These are phyloP conservation scores for Corymbia maculata DNA, from an alignment of 345 rosid species.

Conservation along the genomic window DNA sequence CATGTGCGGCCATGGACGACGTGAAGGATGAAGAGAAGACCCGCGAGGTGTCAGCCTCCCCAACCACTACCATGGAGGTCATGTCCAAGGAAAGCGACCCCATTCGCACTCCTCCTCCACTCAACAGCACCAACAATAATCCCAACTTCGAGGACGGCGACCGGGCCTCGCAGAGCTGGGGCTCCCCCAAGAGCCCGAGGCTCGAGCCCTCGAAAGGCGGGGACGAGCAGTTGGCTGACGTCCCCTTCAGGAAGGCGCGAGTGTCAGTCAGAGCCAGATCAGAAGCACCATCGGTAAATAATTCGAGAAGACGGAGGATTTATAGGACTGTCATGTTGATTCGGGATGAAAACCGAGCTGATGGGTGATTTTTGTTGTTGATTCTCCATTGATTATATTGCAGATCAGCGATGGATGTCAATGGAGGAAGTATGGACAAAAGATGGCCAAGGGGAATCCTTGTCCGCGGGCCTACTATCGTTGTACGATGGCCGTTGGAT, in stretches of 20 bases:
- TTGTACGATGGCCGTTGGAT: slow-evolving; percentile 60
- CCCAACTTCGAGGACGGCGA: slow-evolving; percentile 21
- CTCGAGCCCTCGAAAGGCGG: slow-evolving; percentile 24
- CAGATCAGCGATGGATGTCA: slow-evolving; percentile 91
- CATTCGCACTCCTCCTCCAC: slow-evolving; percentile 5
- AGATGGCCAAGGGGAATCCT: slow-evolving; percentile 83
- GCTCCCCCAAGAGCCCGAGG: slow-evolving; percentile 36
- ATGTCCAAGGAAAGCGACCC: slow-evolving; percentile 18
- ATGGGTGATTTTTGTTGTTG: not conserved
- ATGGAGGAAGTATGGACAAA: slow-evolving; percentile 97
- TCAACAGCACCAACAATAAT: slow-evolving; percentile 3
- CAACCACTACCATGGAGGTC: slow-evolving; percentile 13
- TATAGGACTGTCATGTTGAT: not conserved
- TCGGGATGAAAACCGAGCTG: not conserved
- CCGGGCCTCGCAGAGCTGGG: slow-evolving; percentile 30
- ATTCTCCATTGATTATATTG: not conserved
- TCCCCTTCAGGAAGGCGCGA: slow-evolving; percentile 30
- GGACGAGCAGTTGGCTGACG: slow-evolving; percentile 33
- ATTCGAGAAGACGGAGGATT: not conserved
- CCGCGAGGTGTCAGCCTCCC: slow-evolving; percentile 14
- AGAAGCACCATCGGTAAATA: slow-evolving; percentile 38
- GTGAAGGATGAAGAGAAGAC: slow-evolving; percentile 17
- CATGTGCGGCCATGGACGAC: slow-evolving; percentile 23
- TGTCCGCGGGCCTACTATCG: slow-evolving; percentile 97
- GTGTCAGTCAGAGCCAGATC: slow-evolving; percentile 29